Base-by-base conservation (phyloP, 495 filamentous ascomycete genomes). In the Neurospora sp. region DNA sequence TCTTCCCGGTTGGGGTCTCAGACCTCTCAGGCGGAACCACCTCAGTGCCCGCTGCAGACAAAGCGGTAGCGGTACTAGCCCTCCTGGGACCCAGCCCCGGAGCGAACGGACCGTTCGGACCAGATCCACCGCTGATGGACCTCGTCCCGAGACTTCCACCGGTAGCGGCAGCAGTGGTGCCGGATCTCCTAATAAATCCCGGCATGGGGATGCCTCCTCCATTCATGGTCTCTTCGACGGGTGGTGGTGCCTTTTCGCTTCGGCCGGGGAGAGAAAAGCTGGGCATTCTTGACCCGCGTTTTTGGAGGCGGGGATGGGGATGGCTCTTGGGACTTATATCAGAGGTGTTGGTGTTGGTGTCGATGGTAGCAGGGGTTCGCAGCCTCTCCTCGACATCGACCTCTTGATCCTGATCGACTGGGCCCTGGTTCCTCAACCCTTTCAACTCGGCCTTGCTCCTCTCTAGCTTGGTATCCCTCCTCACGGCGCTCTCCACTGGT, bases 391-490 rank as follows among this genome's bases (percentile, higher is more conserved):
- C 70, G 4, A 27, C 54, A 11, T 23, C 49, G 12, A 75, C 38
- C 3, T n/a, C 39, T 10, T 69, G 41, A 2, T 14, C 42, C 9
- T 72, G 42, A 18, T 42, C 40, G 35, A 16, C 41, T 37, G 2
- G 44, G 39, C 20, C 42, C 5, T 41, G 73, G 23, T 62, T 70
- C 38, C 79, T 79, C 12, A 85, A 72, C 20, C 71, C 75, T 39
- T 73, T 76, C 0, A 89, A 77, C 71, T 87, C 80, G n/a, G 77
- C 80, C 35, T 74, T 73, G 74, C 78, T 84, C n/a, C 86, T 79
- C 74, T 89, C 87, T 3, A 88, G 80, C 71, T 80, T 83, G 5
- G 86, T 88, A 71, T 88, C 87, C 4, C 84, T 80, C 12, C 86
- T 79, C 14, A 86, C 86, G 14, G 85, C 82, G 70, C 84, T 86